Conservation (phyloP, 1,139 yeast genomes). For the Yamadazyma spencermartinsiae region DNA sequence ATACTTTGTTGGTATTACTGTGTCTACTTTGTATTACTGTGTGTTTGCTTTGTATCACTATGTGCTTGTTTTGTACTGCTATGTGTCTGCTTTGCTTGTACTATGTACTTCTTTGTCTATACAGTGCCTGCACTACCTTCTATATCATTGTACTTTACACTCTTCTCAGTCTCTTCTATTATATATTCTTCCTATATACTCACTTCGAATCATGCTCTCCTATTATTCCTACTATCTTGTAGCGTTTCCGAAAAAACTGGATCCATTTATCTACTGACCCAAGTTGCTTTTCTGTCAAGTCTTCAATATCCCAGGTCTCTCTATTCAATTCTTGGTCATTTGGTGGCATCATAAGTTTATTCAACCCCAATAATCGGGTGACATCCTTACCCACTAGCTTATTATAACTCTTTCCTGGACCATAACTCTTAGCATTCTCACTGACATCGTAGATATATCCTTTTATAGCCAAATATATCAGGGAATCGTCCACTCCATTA, state of each 20-base stretch:
- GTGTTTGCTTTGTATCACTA: too few relatives aligned
- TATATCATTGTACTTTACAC: background rate
- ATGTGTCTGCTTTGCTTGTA: too few relatives aligned
- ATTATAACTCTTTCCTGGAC: conserved; percentile 74
- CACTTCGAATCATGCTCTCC: conserved; percentile 24
- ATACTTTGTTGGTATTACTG: too few relatives aligned
- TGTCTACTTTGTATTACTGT: too few relatives aligned
- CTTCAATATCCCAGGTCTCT: conserved; percentile 49
- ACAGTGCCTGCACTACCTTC: too few relatives aligned
- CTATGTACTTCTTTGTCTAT: too few relatives aligned
- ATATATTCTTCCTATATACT: background rate
- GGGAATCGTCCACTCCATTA: conserved; percentile 31
- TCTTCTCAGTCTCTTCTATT: too few relatives aligned
- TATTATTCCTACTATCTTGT: conserved; percentile 37
- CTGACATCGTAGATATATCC: conserved; percentile 81
- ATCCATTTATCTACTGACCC: conserved; percentile 59
- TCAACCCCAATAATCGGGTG: conserved; percentile 62
- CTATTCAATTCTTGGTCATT: conserved; percentile 12
- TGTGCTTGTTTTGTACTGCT: too few relatives aligned
- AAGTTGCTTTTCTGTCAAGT: conserved; percentile 50
- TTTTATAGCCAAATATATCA: conserved; percentile 70
- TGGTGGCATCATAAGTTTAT: conserved; percentile 30
- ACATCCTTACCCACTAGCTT: conserved; percentile 77
- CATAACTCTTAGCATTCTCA: conserved; percentile 63
- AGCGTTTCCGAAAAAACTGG: conserved; percentile 54